phyloP scores from a whole-genome alignment of 2,329 filamentous ascomycete species.

The Cryphonectria radicalis region DNA sequence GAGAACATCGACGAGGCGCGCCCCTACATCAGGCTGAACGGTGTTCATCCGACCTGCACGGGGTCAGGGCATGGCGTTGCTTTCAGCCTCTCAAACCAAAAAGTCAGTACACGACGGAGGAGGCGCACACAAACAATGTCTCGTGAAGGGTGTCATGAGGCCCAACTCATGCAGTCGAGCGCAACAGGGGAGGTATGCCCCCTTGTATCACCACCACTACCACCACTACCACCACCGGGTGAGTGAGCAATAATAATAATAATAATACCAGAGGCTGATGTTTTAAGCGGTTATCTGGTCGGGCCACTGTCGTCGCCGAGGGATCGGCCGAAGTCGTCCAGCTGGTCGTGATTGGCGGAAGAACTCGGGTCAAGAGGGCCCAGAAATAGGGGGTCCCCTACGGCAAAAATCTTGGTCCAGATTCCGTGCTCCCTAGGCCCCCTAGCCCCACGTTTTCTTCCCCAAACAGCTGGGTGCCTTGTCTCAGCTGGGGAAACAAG shows the following conservation, averaged over 20 bases:
- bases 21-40: not conserved
- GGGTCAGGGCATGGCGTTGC: not conserved
- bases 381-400: slow-evolving; percentile 30
- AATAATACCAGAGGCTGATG: not conserved
- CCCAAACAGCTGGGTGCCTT: slow-evolving; percentile 16
- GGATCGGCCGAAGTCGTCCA: slow-evolving; percentile 19
- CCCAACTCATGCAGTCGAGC: not conserved
- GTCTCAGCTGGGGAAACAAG: slow-evolving; percentile 22
- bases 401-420: slow-evolving; percentile 25
- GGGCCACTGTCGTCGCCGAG: slow-evolving; percentile 3
- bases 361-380: slow-evolving; percentile 25
- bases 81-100: not conserved
- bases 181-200: not conserved
- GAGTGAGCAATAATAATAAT: not conserved
- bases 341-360: slow-evolving; percentile 30
- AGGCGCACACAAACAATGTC: not conserved
- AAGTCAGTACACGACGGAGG: not conserved
- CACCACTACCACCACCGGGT: not conserved
- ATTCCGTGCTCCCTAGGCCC: slow-evolving; percentile 17
- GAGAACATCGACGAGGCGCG: not conserved
- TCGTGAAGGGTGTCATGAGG: not conserved
- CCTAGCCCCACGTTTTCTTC: slow-evolving; percentile 28
- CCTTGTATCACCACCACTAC: not conserved
- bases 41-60: not conserved
- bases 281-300: not conserved